Base-by-base conservation (phyloP, 805 yeast genomes). In the Yamadazyma ubonensis region DNA sequence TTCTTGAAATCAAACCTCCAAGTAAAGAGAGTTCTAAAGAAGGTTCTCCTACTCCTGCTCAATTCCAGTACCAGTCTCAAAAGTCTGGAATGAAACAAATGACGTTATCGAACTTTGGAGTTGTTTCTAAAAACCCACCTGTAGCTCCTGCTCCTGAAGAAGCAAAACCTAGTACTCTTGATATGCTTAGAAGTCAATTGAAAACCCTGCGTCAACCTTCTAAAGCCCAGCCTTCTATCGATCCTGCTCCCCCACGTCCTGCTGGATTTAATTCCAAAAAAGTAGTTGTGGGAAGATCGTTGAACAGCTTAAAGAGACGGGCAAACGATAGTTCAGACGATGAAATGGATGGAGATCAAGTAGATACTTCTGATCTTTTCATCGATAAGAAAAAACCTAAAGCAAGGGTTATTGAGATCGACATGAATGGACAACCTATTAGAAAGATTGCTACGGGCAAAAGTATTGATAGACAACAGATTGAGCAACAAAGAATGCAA, bases 401-500 rank as follows among this genome's bases (percentile, higher is more conserved):
- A 38, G 48, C 63, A 1, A 68, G 65, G 47, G 57, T 69, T 10
- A 53, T 69, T 6, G 65, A 73, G 34, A 58, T 70, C 20, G 80
- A 70, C 50, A 61, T 71, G 6, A 53, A 69, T 39, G 79, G 79
- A 0, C 61, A 55, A 26, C 71, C 70, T 3, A 39, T 67, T 5
- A 62, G 50, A 29, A 42, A 30, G 8, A 42, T 47, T 4, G 17
- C 45, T 3, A 41, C 42, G 5, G 48, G 58, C 5, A 62, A 57
- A 26, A 68, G 61, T 36, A 54, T 68, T 20, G 63, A 64, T 40
- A 48, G 51, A 14, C 61, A 61, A 8, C 62, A 74, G 11, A 67
- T 68, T 25, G 91, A 82, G 28, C 90, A 84, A 55, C 83, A 83
- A 44, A 67, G 81, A 39, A 86, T 88, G 90, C 76, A 95, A 48